Evolutionary conservation across 768 basidiomycete species (phyloP).

Genomic region (Serendipita sp.): DNA sequence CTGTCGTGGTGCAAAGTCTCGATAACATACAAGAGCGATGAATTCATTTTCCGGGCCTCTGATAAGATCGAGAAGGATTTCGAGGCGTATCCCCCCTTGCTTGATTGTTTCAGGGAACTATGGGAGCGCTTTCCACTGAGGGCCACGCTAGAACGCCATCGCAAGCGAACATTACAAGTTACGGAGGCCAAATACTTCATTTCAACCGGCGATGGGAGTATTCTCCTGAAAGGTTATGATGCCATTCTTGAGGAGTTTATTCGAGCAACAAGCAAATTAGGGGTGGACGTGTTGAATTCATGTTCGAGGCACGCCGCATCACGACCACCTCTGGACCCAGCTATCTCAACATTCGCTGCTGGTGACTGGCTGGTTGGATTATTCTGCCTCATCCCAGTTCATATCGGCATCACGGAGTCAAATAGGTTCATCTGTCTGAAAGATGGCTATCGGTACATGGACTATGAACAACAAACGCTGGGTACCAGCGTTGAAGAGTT

Average conservation of each 20-base stretch:
- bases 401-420: slow-evolving; percentile 41
- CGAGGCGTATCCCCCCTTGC: slow-evolving; percentile 31
- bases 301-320: background rate
- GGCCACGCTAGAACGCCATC: slow-evolving; percentile 32
- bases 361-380: slow-evolving; percentile 52
- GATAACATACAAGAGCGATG: slow-evolving; percentile 30
- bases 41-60: background rate
- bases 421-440: slow-evolving; percentile 48
- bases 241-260: slow-evolving; percentile 36
- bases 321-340: slow-evolving; percentile 15
- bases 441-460: slow-evolving; percentile 36
- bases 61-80: background rate
- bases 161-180: slow-evolving; percentile 11
- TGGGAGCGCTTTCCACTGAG: slow-evolving; percentile 48
- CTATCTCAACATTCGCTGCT: slow-evolving; percentile 21
- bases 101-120: slow-evolving; percentile 41
- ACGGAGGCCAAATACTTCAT: slow-evolving; percentile 29
- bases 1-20: slow-evolving; percentile 16
- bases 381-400: slow-evolving; percentile 48
- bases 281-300: slow-evolving; percentile 26
- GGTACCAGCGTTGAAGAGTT: slow-evolving; percentile 44
- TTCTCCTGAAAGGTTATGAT: slow-evolving; percentile 31
- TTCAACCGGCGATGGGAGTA: slow-evolving; percentile 21
- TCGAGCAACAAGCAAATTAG: slow-evolving; percentile 35
- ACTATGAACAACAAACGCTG: slow-evolving; percentile 35